Base-by-base conservation (phyloP, 257 asterid species). In the Nicotiana knightiana region DNA sequence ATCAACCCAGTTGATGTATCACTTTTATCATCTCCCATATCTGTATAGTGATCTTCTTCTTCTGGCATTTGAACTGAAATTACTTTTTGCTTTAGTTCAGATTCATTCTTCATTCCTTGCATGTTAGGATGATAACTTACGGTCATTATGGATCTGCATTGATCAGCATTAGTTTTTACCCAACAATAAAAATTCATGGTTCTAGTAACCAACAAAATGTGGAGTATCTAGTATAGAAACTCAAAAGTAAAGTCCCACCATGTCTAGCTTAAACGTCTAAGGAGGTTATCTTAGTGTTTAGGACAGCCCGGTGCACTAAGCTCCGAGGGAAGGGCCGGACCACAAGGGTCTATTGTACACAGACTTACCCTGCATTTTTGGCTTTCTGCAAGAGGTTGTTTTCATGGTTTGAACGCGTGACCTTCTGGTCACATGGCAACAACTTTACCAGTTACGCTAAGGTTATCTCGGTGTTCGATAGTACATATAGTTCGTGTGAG, bases 121-220 rank as follows among this genome's bases (percentile, higher is more conserved):
- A 51, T 53, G 58, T 13, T 53, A 53, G 18, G 58, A 53, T 53
- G 6, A 13, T 6, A 53, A 15, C 1, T 53, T 13, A 53, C 0
- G 58, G 58, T 53, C 58, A 13, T 10, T 51, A 11, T 11, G 54
- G 43, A 37, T 68, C 46, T 43, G 24, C 59, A 71, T 46, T 46
- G 59, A 46, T 46, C 59, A 71, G 37, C 79, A 71, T 71, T 21
- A 71, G 79, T 71, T 71, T 71, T 46, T 71, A 0, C 39, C 79
- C 79, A 24, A n/a, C 24, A 46, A 71, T 7, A 21, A 43, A 18
- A 43, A 46, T 21, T 13, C 57, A 46, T 4, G 12, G 37, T 43
- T 71, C 79, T 46, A 71, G 26, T 35, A 71, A 46, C 79, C 61
- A 71, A 46, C 13, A 71, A 71, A 71, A 71, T 71, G 24, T 71